phyloP scores from a whole-genome alignment of 768 basidiomycete species.

The Boletus rubescentipes region DNA sequence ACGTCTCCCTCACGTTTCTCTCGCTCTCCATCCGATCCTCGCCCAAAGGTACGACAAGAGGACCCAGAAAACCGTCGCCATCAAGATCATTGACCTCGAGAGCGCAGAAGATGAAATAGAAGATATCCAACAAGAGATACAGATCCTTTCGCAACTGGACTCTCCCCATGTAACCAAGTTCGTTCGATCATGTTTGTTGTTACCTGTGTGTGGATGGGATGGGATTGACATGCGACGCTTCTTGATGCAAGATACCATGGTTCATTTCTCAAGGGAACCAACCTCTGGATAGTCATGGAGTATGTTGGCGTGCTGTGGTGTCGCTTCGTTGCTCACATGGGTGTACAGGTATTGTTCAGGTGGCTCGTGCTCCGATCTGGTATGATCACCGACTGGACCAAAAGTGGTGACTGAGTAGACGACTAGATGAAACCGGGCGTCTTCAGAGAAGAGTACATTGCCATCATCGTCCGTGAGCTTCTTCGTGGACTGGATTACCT shows the following conservation, averaged over 20 bases:
- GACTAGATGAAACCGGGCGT: conserved; percentile 96
- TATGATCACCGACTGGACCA: conserved; percentile 38
- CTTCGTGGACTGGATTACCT: conserved; percentile 92
- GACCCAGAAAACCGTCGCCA: conserved; percentile 95
- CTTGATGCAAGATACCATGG: conserved; percentile 78
- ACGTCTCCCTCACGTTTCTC: conserved; percentile 22
- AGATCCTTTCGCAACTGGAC: conserved; percentile 95
- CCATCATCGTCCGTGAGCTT: conserved; percentile 92
- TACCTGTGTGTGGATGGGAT: conserved; percentile 28
- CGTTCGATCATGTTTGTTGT: conserved; percentile 37
- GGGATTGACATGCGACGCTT: conserved; percentile 32
- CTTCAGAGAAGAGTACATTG: conserved; percentile 98
- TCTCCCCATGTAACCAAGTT: conserved; percentile 96
- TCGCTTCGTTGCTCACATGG: conserved; percentile 9
- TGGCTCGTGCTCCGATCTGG: conserved; percentile 96
- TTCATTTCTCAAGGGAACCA: conserved; percentile 90
- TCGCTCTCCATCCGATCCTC: conserved; percentile 2
- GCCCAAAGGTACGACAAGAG: conserved; percentile 84
- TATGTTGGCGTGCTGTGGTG: conserved; percentile 36
- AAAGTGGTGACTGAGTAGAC: conserved; percentile 6
- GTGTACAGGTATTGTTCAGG: conserved; percentile 86
- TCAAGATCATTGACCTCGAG: conserved; percentile 99
- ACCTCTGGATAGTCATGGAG: conserved; percentile 99
- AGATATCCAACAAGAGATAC: conserved; percentile 98
- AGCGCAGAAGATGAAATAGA: conserved; percentile 99